A percentile compares a stretch with the other conserved stretches of the same genome.
Evolutionary conservation across 805 yeast genomes (phyloP).

Genomic region (Candida alai): DNA sequence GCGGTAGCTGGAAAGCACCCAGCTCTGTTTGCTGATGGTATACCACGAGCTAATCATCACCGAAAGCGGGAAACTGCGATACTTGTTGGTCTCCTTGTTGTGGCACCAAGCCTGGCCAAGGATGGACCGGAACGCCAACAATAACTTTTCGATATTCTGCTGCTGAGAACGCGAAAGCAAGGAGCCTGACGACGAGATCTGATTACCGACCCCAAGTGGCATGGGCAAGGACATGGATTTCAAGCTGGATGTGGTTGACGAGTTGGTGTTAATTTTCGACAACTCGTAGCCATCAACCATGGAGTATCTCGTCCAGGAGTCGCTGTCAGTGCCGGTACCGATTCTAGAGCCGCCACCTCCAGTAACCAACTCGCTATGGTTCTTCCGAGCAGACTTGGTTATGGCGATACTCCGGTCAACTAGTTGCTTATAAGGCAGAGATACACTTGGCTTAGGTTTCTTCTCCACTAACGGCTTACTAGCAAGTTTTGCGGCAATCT

Average conservation of each 20-base stretch:
- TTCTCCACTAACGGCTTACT: slow-evolving; percentile 49
- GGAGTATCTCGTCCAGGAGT: slow-evolving; percentile 33
- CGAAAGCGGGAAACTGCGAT: slow-evolving; percentile 28
- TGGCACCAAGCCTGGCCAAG: slow-evolving; percentile 48
- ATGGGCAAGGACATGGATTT: slow-evolving; percentile 39
- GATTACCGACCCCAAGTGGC: slow-evolving; percentile 42
- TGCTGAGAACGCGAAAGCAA: slow-evolving; percentile 38
- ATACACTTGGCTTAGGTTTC: slow-evolving; percentile 15
- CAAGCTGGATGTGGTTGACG: slow-evolving; percentile 38
- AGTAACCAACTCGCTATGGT: slow-evolving; percentile 18
- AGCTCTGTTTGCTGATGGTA: slow-evolving; percentile 48
- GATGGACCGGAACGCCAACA: slow-evolving; percentile 50
- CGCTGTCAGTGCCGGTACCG: too few relatives aligned
- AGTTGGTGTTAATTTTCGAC: slow-evolving; percentile 46
- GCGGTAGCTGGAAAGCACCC: slow-evolving; percentile 55
- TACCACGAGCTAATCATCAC: slow-evolving; percentile 46
- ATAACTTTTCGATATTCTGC: slow-evolving; percentile 45
- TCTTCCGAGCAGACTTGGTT: slow-evolving; percentile 32
- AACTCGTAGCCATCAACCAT: slow-evolving; percentile 58
- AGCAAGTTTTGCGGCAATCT: slow-evolving; percentile 57
- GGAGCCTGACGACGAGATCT: slow-evolving; percentile 36
- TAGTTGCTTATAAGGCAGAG: slow-evolving; percentile 45
- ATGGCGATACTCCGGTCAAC: slow-evolving; percentile 49
- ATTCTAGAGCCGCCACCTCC: slow-evolving; percentile 12
- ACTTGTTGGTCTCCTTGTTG: slow-evolving; percentile 24